phyloP scores from a whole-genome alignment of 805 yeast genomes.

The Debaryomyces maramus region DNA sequence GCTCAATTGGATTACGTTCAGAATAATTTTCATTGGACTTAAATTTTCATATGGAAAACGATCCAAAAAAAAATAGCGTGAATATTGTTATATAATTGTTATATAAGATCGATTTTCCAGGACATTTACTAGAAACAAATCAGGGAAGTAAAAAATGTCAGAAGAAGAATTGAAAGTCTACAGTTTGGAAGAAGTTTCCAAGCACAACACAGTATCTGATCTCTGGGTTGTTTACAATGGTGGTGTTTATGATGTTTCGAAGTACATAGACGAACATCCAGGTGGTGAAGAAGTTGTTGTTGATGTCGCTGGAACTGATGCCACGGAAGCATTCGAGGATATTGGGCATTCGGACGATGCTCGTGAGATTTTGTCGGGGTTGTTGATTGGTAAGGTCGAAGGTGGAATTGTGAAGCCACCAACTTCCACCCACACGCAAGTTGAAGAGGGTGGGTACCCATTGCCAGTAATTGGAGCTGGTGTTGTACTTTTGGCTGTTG shows the following conservation, averaged over 20 bases:
- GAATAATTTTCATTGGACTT: not conserved
- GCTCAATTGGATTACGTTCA: not conserved
- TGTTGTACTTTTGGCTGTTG: slow-evolving; percentile 40
- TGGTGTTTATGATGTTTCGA: slow-evolving; percentile 40
- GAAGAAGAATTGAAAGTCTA: slow-evolving; percentile 19
- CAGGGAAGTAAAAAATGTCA: not conserved
- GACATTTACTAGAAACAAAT: too few relatives aligned
- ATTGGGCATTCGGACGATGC: slow-evolving; percentile 99
- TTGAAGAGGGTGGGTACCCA: slow-evolving; percentile 18
- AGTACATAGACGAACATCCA: slow-evolving; percentile 48
- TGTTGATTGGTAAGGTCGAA: slow-evolving; percentile 79
- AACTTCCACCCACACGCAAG: slow-evolving; percentile 8
- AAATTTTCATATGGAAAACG: not conserved
- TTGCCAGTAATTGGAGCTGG: slow-evolving; percentile 34
- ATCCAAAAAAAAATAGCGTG: too few relatives aligned
- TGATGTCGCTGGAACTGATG: slow-evolving; percentile 45
- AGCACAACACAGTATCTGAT: slow-evolving; percentile 41
- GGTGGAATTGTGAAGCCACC: slow-evolving; percentile 44
- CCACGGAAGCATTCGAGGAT: slow-evolving; percentile 55
- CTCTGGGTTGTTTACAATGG: slow-evolving; percentile 48
- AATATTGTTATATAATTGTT: too few relatives aligned
- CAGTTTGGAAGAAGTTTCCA: slow-evolving; percentile 53
- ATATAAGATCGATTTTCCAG: too few relatives aligned
- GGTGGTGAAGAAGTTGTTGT: slow-evolving; percentile 49
- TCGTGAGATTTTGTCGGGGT: slow-evolving; percentile 64